phyloP scores from a whole-genome alignment of 371 early-diverging fungal species.

The Cokeromyces recurvatus region DNA sequence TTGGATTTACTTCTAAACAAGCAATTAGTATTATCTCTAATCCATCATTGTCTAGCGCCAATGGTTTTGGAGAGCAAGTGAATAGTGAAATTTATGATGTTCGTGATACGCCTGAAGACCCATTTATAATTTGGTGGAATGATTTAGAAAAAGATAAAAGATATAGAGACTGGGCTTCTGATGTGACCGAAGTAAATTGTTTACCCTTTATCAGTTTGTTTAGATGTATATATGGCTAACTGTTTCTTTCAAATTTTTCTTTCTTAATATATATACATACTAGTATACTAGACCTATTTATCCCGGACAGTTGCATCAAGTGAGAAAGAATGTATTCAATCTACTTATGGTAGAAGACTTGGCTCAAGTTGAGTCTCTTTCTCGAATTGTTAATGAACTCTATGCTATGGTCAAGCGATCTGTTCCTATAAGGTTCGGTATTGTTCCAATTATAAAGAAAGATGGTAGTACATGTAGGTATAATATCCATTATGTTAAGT shows the following conservation, averaged over 20 bases:
- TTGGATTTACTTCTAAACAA: conserved; percentile 55
- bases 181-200: conserved; percentile 46
- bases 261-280: neutral
- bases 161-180: conserved; percentile 67
- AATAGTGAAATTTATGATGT: conserved; percentile 69
- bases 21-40: conserved; percentile 64
- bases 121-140: conserved; percentile 78
- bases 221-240: no score
- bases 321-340: conserved; percentile 70
- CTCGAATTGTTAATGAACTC: conserved; percentile 49
- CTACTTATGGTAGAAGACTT: conserved; percentile 69
- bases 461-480: conserved; percentile 24
- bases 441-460: conserved; percentile 59
- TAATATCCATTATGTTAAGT: neutral
- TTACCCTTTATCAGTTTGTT: no score
- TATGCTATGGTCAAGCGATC: conserved; percentile 55
- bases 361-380: conserved; percentile 40
- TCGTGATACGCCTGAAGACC: conserved; percentile 55
- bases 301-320: conserved; percentile 69
- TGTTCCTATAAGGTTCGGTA: conserved; percentile 81
- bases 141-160: conserved; percentile 81
- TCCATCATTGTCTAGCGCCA: conserved; percentile 24
- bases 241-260: no score
- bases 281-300: conserved; percentile 52
- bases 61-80: conserved; percentile 19